Evolutionary conservation across 495 filamentous ascomycete genomes (phyloP).

Genomic region (Xylaria telfairii): DNA sequence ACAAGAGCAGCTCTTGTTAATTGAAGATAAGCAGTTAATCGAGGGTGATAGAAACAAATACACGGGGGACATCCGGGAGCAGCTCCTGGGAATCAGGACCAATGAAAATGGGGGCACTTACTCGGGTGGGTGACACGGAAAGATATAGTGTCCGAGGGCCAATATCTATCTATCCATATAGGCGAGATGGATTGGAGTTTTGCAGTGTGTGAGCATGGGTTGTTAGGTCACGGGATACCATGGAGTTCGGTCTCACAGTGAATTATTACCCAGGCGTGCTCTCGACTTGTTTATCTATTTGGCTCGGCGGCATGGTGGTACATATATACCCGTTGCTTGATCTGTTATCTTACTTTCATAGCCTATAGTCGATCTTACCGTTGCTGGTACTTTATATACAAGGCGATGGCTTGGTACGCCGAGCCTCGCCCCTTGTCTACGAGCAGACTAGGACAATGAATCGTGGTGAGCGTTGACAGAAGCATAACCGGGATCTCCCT

Average conservation of each 20-base stretch:
- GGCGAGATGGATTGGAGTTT: not conserved
- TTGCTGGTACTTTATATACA: not conserved
- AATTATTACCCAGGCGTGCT: not conserved
- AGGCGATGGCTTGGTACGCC: not conserved
- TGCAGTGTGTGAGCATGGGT: not conserved
- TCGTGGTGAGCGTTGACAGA: not conserved
- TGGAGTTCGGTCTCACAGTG: slow-evolving; percentile 1
- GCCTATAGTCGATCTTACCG: not conserved
- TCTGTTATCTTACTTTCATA: not conserved
- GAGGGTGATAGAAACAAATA: slow-evolving; percentile 9
- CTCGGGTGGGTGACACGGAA: not conserved
- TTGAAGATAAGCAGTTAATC: slow-evolving; percentile 1
- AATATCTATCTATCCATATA: not conserved
- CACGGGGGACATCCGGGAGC: not conserved
- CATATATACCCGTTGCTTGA: not conserved
- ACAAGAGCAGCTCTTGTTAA: slow-evolving; percentile 3
- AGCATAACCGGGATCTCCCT: not conserved
- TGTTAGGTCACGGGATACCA: not conserved
- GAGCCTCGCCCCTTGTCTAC: not conserved
- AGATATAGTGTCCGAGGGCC: not conserved
- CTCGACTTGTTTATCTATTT: not conserved
- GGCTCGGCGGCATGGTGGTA: not conserved
- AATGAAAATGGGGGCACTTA: not conserved
- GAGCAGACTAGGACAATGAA: not conserved
- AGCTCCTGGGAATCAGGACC: not conserved